These are phyloP conservation scores for Dactylellina cionopaga DNA, from an alignment of 2,329 filamentous ascomycete genomes.

Conservation along the genomic window DNA sequence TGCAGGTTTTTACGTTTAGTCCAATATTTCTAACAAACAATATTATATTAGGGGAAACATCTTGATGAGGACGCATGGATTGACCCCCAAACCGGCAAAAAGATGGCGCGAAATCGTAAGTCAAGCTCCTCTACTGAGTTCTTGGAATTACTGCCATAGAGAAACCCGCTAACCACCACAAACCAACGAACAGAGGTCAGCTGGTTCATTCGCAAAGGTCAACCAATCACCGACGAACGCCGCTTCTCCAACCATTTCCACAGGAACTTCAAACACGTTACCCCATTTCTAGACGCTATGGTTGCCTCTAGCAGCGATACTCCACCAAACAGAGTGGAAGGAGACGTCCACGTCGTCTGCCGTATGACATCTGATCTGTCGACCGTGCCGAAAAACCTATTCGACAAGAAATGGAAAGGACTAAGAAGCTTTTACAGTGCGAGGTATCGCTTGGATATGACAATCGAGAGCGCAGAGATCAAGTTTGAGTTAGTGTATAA, in stretches of 20 bases:
- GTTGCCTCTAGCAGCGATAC: slow-evolving; percentile 49
- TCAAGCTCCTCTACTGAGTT: background rate
- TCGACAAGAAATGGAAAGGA: slow-evolving; percentile 50
- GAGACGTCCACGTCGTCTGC: slow-evolving; percentile 48
- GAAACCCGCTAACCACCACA: slow-evolving; percentile 11
- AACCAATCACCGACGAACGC: slow-evolving; percentile 50
- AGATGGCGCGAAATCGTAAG: slow-evolving; percentile 52
- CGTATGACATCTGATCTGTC: slow-evolving; percentile 49
- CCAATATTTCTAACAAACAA: background rate
- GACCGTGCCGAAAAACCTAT: slow-evolving; percentile 33
- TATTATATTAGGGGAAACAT: slow-evolving; percentile 33
- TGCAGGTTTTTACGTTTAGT: background rate
- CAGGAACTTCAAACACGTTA: slow-evolving; percentile 47
- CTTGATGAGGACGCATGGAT: slow-evolving; percentile 46
- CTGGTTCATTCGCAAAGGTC: slow-evolving; percentile 52
- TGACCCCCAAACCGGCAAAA: slow-evolving; percentile 46
- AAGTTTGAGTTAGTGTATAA: slow-evolving; percentile 52
- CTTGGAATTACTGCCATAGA: background rate
- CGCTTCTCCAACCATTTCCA: slow-evolving; percentile 51
- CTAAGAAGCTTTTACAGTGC: slow-evolving; percentile 49
- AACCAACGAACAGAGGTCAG: slow-evolving; percentile 25
- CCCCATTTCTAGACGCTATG: slow-evolving; percentile 50
- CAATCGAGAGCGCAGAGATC: slow-evolving; percentile 50
- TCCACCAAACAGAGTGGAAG: slow-evolving; percentile 46
- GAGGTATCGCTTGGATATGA: slow-evolving; percentile 48